These are phyloP conservation scores for Xylaria sp. DNA, from an alignment of 2,329 filamentous ascomycete species.

Conservation along the genomic window DNA sequence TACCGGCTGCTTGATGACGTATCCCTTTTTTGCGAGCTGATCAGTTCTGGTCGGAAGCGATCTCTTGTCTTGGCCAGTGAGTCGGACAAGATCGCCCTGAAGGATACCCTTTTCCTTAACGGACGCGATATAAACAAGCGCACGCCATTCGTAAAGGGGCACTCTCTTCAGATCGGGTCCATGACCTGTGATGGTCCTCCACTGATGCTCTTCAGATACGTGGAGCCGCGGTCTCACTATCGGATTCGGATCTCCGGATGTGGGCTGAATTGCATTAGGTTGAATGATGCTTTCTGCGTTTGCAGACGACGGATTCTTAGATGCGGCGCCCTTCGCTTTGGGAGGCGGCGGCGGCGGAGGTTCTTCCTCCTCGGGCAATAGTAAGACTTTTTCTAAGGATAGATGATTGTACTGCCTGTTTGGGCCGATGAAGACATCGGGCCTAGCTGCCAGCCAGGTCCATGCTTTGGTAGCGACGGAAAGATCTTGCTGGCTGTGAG, in stretches of 20 bases:
- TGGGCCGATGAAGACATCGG: constrained; percentile 38
- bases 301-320: neutral
- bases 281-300: neutral
- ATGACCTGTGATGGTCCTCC: constrained; percentile 56
- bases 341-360: neutral
- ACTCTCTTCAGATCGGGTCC: constrained; percentile 53
- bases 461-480: constrained; percentile 38
- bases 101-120: constrained; percentile 51
- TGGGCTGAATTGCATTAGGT: neutral
- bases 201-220: constrained; percentile 51
- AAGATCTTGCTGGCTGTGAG: constrained; percentile 24
- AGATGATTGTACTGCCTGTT: constrained; percentile 35
- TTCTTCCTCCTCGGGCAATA: constrained; percentile 33
- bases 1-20: constrained; percentile 56
- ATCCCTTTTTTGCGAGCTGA: constrained; percentile 53
- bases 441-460: constrained; percentile 37
- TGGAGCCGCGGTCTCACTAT: constrained; percentile 35
- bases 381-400: constrained; percentile 38
- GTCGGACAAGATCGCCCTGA: constrained; percentile 53
- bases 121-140: constrained; percentile 53
- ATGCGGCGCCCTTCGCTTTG: neutral
- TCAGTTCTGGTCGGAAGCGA: constrained; percentile 59
- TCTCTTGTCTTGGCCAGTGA: constrained; percentile 58
- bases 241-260: neutral
- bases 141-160: constrained; percentile 54